Conservation (phyloP, 2,329 filamentous ascomycete genomes). For the Colletotrichum cordylinicola region DNA sequence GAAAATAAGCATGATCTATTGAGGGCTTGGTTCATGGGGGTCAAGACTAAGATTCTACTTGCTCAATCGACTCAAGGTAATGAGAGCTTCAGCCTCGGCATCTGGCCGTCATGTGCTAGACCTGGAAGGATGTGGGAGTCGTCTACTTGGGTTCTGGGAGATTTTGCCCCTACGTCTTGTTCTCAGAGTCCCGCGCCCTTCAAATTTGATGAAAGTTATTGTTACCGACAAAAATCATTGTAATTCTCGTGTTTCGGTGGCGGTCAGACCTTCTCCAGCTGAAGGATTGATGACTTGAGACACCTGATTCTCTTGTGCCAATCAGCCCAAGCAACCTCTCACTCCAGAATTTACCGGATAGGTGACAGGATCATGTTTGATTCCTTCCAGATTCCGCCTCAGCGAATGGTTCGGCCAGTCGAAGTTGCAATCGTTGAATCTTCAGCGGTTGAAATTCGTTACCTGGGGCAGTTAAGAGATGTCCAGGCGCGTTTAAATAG, state of each 20-base stretch:
- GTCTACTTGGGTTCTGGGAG: neutral
- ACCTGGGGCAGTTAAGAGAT: fast-evolving
- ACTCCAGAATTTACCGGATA: neutral
- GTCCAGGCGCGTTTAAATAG: neutral
- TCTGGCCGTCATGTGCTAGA: neutral
- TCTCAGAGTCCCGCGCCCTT: neutral
- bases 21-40: neutral
- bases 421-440: neutral
- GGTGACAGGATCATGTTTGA: neutral
- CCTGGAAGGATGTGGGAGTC: neutral
- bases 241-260: neutral
- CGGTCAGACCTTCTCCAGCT: neutral
- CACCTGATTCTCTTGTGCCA: neutral
- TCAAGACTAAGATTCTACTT: neutral
- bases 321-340: neutral
- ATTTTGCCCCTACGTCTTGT: neutral
- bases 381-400: neutral
- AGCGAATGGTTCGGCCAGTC: neutral
- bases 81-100: neutral
- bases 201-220: neutral
- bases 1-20: neutral
- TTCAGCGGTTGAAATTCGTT: neutral
- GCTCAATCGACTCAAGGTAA: neutral
- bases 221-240: neutral
- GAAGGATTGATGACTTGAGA: neutral